Evolutionary conservation across 1,139 yeast genomes (phyloP).

Genomic region (Spathaspora jeffriesii): DNA sequence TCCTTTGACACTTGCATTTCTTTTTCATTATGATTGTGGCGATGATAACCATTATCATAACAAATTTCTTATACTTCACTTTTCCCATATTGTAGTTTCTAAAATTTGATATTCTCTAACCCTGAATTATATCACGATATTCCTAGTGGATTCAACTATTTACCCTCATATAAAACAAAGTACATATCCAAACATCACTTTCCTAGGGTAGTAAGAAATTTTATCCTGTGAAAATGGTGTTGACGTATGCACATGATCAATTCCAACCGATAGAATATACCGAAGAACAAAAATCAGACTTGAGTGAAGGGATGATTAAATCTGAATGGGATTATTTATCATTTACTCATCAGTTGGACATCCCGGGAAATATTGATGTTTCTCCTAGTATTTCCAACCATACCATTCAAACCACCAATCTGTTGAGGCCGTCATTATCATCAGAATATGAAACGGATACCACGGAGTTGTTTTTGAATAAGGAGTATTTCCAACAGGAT

Average conservation of each 20-base stretch:
- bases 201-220: constrained; percentile 1
- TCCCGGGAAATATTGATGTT: constrained; percentile 9
- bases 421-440: constrained; percentile 12
- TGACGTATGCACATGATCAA: constrained; percentile 1
- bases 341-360: constrained; percentile 5
- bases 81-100: no score
- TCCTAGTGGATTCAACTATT: neutral
- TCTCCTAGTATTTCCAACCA: constrained; percentile 14
- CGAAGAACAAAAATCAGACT: neutral
- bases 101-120: constrained; percentile 1
- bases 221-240: constrained; percentile 1
- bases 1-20: neutral
- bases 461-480: constrained; percentile 12
- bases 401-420: constrained; percentile 9
- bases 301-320: neutral
- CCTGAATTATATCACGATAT: neutral
- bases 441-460: constrained; percentile 14
- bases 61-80: neutral
- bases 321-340: constrained; percentile 5
- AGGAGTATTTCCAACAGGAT: neutral
- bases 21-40: neutral
- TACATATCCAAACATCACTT: constrained; percentile 4
- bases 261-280: neutral
- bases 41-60: neutral
- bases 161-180: neutral